phyloP scores from a whole-genome alignment of 2,329 filamentous ascomycete genomes.

The Pseudogymnoascus sp. region DNA sequence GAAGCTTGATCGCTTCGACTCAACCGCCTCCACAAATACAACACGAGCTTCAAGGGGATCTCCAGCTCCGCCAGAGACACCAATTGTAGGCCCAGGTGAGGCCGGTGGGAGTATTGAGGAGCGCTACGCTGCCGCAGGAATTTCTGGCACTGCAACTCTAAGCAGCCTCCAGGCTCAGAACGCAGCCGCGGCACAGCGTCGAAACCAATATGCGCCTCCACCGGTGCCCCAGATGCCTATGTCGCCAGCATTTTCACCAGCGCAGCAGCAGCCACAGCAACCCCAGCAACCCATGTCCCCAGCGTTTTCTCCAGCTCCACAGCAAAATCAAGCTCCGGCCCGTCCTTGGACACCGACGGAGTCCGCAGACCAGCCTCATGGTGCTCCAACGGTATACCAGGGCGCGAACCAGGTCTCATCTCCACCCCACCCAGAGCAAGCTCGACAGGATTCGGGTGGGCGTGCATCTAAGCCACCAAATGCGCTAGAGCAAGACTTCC shows the following conservation, averaged over 20 bases:
- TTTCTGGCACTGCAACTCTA: constrained; percentile 76
- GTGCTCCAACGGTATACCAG: constrained; percentile 86
- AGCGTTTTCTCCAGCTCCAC: constrained; percentile 23
- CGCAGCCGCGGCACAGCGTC: constrained; percentile 71
- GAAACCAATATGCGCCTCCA: constrained; percentile 65
- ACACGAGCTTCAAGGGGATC: constrained; percentile 87
- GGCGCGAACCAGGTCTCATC: constrained; percentile 63
- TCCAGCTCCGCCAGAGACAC: constrained; percentile 89
- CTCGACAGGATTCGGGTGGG: constrained; percentile 22
- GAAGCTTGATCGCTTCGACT: constrained; percentile 57
- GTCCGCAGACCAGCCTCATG: constrained; percentile 76
- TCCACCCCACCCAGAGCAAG: constrained; percentile 35
- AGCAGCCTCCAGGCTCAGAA: constrained; percentile 67
- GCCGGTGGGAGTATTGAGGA: constrained; percentile 80
- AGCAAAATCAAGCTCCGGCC: constrained; percentile 29
- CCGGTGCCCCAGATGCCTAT: constrained; percentile 33
- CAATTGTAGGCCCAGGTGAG: constrained; percentile 64
- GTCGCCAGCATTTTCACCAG: constrained; percentile 24
- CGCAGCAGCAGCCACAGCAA: constrained; percentile 30
- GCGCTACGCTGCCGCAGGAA: constrained; percentile 83
- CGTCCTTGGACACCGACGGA: constrained; percentile 96
- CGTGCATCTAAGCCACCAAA: constrained; percentile 48
- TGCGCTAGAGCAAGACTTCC: constrained; percentile 79
- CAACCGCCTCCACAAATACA: constrained; percentile 87
- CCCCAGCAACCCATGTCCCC: constrained; percentile 29